These are phyloP conservation scores for Globisporangium paroecandrum DNA, from an alignment of 352 stramenopile species.

Conservation along the genomic window DNA sequence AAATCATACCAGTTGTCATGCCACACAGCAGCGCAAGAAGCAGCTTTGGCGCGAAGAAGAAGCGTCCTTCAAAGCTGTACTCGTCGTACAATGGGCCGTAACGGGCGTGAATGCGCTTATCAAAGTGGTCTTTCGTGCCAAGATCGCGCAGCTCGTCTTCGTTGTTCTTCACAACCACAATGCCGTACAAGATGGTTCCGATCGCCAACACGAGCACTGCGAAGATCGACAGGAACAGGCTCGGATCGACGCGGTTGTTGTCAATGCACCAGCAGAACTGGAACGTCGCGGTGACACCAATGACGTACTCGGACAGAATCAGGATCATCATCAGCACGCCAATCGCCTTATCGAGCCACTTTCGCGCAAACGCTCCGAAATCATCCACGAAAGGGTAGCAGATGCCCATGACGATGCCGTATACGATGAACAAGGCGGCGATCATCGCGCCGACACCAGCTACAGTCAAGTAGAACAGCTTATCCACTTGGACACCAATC, in stretches of 20 bases:
- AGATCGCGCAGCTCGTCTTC: conserved; percentile 80
- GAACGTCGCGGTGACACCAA: conserved; percentile 78
- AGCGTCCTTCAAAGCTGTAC: conserved; percentile 83
- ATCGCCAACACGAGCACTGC: conserved; percentile 67
- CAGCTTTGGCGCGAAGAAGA: conserved; percentile 86
- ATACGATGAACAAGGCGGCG: conserved; percentile 42
- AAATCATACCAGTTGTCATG: conserved; percentile 80
- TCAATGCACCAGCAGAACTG: conserved; percentile 84
- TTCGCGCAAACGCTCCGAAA: conserved; percentile 50
- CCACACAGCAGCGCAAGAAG: conserved; percentile 68
- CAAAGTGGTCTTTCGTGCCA: conserved; percentile 80
- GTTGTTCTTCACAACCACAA: conserved; percentile 68
- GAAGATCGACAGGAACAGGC: conserved; percentile 63
- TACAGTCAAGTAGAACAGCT: conserved; percentile 80
- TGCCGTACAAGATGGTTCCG: conserved; percentile 74
- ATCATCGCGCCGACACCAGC: conserved; percentile 54
- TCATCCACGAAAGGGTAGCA: conserved; percentile 53
- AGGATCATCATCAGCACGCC: conserved; percentile 81
- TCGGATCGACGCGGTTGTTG: conserved; percentile 46
- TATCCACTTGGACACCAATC: conserved; percentile 71
- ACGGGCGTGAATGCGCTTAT: conserved; percentile 75
- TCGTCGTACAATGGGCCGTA: conserved; percentile 86
- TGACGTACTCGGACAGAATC: conserved; percentile 82
- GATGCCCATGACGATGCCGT: conserved; percentile 41
- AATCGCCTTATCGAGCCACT: conserved; percentile 79